Evolutionary conservation across 106 monocot species (phyloP).

Genomic region (Apostasia shenzhenica): DNA sequence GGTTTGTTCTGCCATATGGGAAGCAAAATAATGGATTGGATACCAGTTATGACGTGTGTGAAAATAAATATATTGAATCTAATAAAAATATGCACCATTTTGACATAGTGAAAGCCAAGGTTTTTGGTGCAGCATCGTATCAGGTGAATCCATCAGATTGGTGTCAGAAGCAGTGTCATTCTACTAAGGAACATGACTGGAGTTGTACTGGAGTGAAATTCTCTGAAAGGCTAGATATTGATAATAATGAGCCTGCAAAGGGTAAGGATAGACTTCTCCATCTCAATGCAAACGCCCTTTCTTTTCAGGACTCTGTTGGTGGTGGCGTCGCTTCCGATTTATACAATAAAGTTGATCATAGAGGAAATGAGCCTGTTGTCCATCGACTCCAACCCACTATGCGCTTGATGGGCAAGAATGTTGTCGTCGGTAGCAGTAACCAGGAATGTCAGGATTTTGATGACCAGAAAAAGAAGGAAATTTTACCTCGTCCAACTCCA

Average conservation of each 20-base stretch:
- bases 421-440: constrained; percentile 33
- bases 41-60: constrained; percentile 10
- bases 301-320: constrained; percentile 17
- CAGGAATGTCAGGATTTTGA: constrained; percentile 19
- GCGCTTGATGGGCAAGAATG: constrained; percentile 81
- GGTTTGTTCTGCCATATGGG: constrained; percentile 20
- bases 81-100: constrained; percentile 6
- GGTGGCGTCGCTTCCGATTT: constrained; percentile 1
- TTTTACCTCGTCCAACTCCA: constrained; percentile 6
- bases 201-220: constrained; percentile 10
- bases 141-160: constrained; percentile 11
- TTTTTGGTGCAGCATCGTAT: constrained; percentile 6
- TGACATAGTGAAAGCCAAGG: constrained; percentile 7
- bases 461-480: constrained; percentile 27
- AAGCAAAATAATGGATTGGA: constrained; percentile 17
- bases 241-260: constrained; percentile 1
- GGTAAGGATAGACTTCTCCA: constrained; percentile 9
- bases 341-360: constrained; percentile 9
- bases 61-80: constrained; percentile 4
- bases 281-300: background rate
- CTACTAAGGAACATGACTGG: constrained; percentile 17
- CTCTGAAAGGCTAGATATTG: constrained; percentile 17
- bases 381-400: constrained; percentile 26
- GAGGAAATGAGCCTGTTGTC: background rate
- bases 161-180: constrained; percentile 15